phyloP scores from a whole-genome alignment of 176 grass and related monocot genomes.

The Phragmites australis region DNA sequence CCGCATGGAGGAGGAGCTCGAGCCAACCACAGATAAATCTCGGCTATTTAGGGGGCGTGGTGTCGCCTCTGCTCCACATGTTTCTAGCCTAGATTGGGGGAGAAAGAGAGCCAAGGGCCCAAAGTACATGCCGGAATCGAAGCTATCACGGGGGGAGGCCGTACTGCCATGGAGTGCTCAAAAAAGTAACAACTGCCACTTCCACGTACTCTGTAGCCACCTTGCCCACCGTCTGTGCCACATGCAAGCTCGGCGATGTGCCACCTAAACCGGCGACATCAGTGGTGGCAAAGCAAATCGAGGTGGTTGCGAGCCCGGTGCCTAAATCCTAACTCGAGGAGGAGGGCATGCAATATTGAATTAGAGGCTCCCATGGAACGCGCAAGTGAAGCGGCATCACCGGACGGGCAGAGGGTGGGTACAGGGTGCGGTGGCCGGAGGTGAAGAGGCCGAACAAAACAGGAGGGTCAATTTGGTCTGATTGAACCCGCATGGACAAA shows the following conservation, averaged over 20 bases:
- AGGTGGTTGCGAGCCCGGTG: background rate
- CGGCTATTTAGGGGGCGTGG: slow-evolving; percentile 26
- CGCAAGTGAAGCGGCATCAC: background rate
- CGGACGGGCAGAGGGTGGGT: too few relatives aligned
- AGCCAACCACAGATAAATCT: background rate
- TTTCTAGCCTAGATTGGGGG: slow-evolving; percentile 18
- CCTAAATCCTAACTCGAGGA: background rate
- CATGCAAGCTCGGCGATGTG: background rate
- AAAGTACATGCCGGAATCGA: background rate
- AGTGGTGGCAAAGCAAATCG: background rate
- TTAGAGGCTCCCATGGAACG: background rate
- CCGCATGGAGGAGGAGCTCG: slow-evolving; percentile 4
- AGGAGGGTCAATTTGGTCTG: too few relatives aligned
- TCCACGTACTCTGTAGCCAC: background rate
- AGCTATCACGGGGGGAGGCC: background rate
- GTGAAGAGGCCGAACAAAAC: too few relatives aligned
- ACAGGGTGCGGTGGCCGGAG: too few relatives aligned
- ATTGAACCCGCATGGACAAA: too few relatives aligned
- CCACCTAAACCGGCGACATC: background rate
- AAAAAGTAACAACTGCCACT: background rate
- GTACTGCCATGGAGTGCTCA: background rate
- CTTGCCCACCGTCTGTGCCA: too few relatives aligned
- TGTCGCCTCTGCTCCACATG: background rate
- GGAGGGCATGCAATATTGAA: background rate
- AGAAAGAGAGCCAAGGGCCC: background rate